These are phyloP conservation scores for Trematosphaeria pertusa DNA, from an alignment of 2,329 filamentous ascomycete genomes.

Conservation along the genomic window DNA sequence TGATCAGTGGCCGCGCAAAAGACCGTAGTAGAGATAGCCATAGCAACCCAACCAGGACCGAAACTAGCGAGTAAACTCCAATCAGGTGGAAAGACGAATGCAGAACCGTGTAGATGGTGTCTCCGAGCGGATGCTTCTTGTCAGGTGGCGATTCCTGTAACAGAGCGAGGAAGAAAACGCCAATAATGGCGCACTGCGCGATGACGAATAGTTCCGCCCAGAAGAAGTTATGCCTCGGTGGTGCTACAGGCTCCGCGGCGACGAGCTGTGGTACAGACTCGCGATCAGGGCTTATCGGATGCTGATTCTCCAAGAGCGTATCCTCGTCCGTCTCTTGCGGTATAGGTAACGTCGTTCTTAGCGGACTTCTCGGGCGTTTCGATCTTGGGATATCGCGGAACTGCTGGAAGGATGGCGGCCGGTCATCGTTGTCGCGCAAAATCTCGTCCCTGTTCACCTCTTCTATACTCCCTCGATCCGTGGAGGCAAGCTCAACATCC, in stretches of 20 bases:
- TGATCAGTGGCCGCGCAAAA: slow-evolving; percentile 85
- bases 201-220: slow-evolving; percentile 93
- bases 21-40: slow-evolving; percentile 90
- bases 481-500: slow-evolving; percentile 82
- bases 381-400: slow-evolving; percentile 57
- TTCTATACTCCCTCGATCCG: slow-evolving; percentile 55
- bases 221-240: slow-evolving; percentile 78
- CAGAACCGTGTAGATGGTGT: slow-evolving; percentile 92
- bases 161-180: slow-evolving; percentile 88
- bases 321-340: slow-evolving; percentile 62
- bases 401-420: slow-evolving; percentile 64
- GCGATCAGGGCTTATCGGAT: slow-evolving; percentile 55
- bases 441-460: slow-evolving; percentile 45
- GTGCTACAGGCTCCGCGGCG: slow-evolving; percentile 53
- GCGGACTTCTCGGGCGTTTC: slow-evolving; percentile 51
- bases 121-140: slow-evolving; percentile 76
- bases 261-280: slow-evolving; percentile 65
- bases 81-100: slow-evolving; percentile 88
- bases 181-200: slow-evolving; percentile 80
- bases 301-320: slow-evolving; percentile 52
- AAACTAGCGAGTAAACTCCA: slow-evolving; percentile 88
- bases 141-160: slow-evolving; percentile 80
- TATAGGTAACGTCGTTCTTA: slow-evolving; percentile 48
- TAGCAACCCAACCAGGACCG: slow-evolving; percentile 82
- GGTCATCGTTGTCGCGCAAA: slow-evolving; percentile 55